A percentile compares a stretch with the other conserved stretches of the same genome.
phyloP scores from a whole-genome alignment of 2,329 filamentous ascomycete genomes.

The Botryosphaeria agaves region DNA sequence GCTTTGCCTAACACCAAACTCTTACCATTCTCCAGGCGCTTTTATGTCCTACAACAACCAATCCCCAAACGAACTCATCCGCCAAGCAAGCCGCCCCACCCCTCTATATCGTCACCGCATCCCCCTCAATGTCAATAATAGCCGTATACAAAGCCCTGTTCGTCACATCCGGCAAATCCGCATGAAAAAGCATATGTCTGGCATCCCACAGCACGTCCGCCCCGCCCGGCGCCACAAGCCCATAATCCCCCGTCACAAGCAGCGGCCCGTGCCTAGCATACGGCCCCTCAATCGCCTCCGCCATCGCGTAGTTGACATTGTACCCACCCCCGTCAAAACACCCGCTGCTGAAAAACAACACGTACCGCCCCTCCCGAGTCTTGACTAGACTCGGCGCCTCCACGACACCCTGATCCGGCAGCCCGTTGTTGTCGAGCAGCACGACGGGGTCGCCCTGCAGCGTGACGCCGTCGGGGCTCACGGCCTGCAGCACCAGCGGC shows the following conservation, averaged over 20 bases:
- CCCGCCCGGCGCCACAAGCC: slow-evolving; percentile 12
- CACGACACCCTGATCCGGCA: slow-evolving; percentile 12
- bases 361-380: slow-evolving; percentile 9
- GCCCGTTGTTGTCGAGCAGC: slow-evolving; percentile 10
- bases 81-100: no score
- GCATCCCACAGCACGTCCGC: slow-evolving; percentile 14
- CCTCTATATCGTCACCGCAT: neutral
- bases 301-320: slow-evolving; percentile 12
- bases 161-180: no score
- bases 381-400: slow-evolving; percentile 13
- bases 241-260: slow-evolving; percentile 9
- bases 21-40: no score
- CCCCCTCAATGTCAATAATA: neutral
- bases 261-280: slow-evolving; percentile 9
- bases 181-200: slow-evolving; percentile 14
- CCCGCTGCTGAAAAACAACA: slow-evolving; percentile 12
- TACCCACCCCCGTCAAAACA: slow-evolving; percentile 11
- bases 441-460: slow-evolving; percentile 9
- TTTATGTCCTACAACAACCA: no score
- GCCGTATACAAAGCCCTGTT: slow-evolving; percentile 1
- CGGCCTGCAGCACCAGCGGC: slow-evolving; percentile 14
- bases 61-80: no score
- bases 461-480: slow-evolving; percentile 13
- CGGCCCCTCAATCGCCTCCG: slow-evolving; percentile 9
- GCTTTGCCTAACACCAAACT: no score